Base-by-base conservation (phyloP, 371 early-diverging fungal genomes). In the Haplosporangium sp. region DNA sequence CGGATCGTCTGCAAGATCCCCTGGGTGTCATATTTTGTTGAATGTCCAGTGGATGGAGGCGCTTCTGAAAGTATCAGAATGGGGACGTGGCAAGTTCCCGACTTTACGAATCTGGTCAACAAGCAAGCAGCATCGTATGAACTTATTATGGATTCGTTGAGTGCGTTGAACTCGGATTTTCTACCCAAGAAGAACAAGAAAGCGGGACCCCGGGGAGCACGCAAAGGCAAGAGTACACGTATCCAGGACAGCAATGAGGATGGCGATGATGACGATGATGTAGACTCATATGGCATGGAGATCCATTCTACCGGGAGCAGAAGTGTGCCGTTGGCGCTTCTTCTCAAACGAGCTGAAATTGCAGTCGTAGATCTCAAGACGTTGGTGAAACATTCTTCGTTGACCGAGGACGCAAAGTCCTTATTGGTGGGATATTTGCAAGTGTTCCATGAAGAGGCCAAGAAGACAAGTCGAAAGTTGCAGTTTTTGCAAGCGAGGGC, bases 361-460 rank as follows among this genome's bases (percentile, higher is more conserved):
- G 76, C 76, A 3, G 67, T 70, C 1, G 67, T 67, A 18, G 71
- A 76, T 50, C 41, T 76, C 21, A 76, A 76, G 21, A 64, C 70
- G 8, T 41, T 76, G 59, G 67, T 76, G 42, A 54, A 51, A 6
- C 63, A 70, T 43, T 76, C 76, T 8, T 18, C 48, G 1, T 50
- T 76, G 13, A 29, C 63, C 5, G 60, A 66, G 8, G 37, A 38
- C n/a, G 3, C 65, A 2, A 66, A 55, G 14, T 6, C 13, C 0
- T 41, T 76, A 20, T 40, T 76, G 47, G 63, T 70, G 37, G 55
- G 59, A 14, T 43, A 55, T 11, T 58, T 76, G 29, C 41, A 67
- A 18, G 13, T 23, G 37, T 76, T 70, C 38, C 76, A 76, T 55
- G 53, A 23, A 12, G 56, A 55, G 10, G 76, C 76, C 55, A 70